Evolutionary conservation across 1,284 basidiomycete species (phyloP).

Genomic region (Somion occarium): DNA sequence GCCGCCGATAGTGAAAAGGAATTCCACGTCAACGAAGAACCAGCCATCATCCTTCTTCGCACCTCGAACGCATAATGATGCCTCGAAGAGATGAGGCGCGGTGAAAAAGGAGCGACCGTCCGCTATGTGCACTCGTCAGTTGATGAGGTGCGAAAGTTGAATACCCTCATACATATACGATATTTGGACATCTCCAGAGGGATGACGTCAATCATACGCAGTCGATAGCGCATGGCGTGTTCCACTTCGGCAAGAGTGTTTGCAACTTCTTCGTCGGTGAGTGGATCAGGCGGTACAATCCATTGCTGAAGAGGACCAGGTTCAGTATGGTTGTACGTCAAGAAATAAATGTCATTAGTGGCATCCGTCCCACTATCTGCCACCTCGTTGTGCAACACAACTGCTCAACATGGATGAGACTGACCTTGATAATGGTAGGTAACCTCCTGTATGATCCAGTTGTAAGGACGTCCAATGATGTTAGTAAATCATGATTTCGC

Average conservation of each 20-base stretch:
- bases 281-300: constrained; percentile 58
- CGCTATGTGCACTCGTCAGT: constrained; percentile 32
- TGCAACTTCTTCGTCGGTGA: constrained; percentile 63
- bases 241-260: constrained; percentile 71
- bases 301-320: constrained; percentile 52
- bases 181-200: constrained; percentile 74
- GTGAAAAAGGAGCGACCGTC: constrained; percentile 78
- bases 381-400: background rate
- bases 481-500: constrained; percentile 86
- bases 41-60: constrained; percentile 65
- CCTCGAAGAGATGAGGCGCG: constrained; percentile 71
- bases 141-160: background rate
- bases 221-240: constrained; percentile 69
- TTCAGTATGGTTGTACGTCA: constrained; percentile 13
- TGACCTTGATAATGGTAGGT: constrained; percentile 73
- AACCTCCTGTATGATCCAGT: constrained; percentile 79
- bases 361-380: too few relatives aligned
- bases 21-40: constrained; percentile 79
- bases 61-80: constrained; percentile 69
- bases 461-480: constrained; percentile 82
- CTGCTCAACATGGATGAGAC: constrained; percentile 10
- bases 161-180: constrained; percentile 50
- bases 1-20: constrained; percentile 70
- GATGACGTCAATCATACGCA: constrained; percentile 69
- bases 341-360: constrained; percentile 10